phyloP scores from a whole-genome alignment of 2,329 filamentous ascomycete species.

The Beauveria caledonica region DNA sequence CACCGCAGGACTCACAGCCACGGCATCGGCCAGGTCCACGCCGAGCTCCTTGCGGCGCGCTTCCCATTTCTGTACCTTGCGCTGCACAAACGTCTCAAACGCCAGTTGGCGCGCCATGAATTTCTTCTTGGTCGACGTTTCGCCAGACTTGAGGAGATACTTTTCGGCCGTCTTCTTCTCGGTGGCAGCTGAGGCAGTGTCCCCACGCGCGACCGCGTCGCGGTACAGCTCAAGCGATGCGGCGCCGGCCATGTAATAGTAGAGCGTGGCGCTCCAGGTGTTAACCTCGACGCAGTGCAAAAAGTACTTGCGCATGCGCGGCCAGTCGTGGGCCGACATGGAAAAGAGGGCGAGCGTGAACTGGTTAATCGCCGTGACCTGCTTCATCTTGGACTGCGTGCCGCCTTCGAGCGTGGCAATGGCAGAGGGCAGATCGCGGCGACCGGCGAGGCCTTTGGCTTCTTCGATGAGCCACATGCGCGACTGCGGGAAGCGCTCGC shows the following conservation, averaged over 20 bases:
- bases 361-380: conserved; percentile 74
- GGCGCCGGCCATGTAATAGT: conserved; percentile 78
- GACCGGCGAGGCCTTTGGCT: conserved; percentile 63
- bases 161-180: conserved; percentile 60
- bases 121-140: conserved; percentile 72
- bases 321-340: conserved; percentile 73
- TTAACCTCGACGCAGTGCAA: conserved; percentile 69
- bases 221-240: conserved; percentile 79
- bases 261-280: conserved; percentile 83
- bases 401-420: conserved; percentile 55
- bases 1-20: conserved; percentile 71
- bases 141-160: conserved; percentile 62
- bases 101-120: conserved; percentile 87
- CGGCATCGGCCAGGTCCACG: conserved; percentile 66
- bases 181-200: conserved; percentile 38
- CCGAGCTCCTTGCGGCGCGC: conserved; percentile 59
- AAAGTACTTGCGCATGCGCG: conserved; percentile 66
- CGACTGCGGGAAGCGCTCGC: conserved; percentile 68
- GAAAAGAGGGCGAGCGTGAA: conserved; percentile 76
- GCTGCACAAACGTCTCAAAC: conserved; percentile 75
- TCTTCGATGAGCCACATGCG: conserved; percentile 85
- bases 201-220: conserved; percentile 33
- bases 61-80: conserved; percentile 87
- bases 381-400: conserved; percentile 66
- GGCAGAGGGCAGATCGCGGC: conserved; percentile 58